A percentile compares a stretch with the other conserved stretches of the same genome.
phyloP scores from a whole-genome alignment of 208 protist species.

The Histomonas meleagridis region DNA sequence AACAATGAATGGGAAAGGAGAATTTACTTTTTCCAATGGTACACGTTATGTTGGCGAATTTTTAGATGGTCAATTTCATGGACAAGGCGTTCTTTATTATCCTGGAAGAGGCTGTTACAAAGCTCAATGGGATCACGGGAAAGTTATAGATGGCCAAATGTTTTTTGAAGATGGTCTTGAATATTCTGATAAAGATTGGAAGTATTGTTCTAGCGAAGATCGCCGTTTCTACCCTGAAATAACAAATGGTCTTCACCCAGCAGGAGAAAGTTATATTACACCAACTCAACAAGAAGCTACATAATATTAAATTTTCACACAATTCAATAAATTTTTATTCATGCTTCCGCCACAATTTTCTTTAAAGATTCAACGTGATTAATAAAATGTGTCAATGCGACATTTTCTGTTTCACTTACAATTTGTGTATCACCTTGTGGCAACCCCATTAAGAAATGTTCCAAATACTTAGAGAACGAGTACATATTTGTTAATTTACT shows the following conservation, averaged over 20 bases:
- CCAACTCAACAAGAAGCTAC: constrained; percentile 29
- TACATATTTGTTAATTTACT: neutral
- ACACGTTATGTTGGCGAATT: constrained; percentile 32
- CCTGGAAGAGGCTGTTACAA: neutral
- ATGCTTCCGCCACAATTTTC: neutral
- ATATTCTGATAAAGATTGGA: constrained; percentile 14
- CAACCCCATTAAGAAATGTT: neutral
- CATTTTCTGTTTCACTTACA: neutral
- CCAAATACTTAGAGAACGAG: neutral
- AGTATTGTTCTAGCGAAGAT: constrained; percentile 5
- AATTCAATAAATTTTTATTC: no score
- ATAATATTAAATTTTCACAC: no score
- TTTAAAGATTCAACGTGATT: neutral
- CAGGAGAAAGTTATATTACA: neutral
- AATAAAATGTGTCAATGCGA: neutral
- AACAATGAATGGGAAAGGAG: constrained; percentile 32
- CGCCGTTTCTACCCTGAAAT: neutral
- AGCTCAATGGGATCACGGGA: constrained; percentile 33
- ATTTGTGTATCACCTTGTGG: neutral
- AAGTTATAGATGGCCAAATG: neutral
- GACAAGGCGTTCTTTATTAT: constrained; percentile 1
- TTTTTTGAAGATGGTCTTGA: constrained; percentile 31
- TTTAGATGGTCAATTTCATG: constrained; percentile 20
- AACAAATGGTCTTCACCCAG: neutral
- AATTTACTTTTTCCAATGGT: constrained; percentile 30